These are phyloP conservation scores for Lactarius pseudohatsudake DNA, from an alignment of 768 basidiomycete genomes.

Conservation along the genomic window DNA sequence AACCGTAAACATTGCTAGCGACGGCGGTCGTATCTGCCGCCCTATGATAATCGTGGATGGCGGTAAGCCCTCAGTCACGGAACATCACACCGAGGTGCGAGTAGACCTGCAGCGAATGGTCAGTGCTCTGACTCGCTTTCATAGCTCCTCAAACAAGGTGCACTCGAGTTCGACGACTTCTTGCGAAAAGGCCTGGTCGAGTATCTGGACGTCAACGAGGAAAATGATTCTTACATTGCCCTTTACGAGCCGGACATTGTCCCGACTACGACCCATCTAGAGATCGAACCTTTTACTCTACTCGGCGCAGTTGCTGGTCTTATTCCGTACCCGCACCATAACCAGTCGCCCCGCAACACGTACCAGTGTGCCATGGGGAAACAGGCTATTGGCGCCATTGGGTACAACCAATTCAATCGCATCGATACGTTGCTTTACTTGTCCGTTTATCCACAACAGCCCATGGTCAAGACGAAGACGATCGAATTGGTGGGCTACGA, in stretches of 20 bases:
- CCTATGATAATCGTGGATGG: slow-evolving; percentile 96
- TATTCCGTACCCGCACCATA: slow-evolving; percentile 99
- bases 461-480: slow-evolving; percentile 99
- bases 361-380: slow-evolving; percentile 99
- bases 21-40: slow-evolving; percentile 96
- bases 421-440: slow-evolving; percentile 99
- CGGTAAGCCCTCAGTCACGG: slow-evolving; percentile 68
- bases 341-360: slow-evolving; percentile 98
- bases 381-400: slow-evolving; percentile 98
- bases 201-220: slow-evolving; percentile 98
- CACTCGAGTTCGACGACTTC: slow-evolving; percentile 90
- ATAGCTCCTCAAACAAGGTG: slow-evolving; percentile 77
- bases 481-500: slow-evolving; percentile 98
- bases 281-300: slow-evolving; percentile 98
- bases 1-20: slow-evolving; percentile 93
- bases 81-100: slow-evolving; percentile 76
- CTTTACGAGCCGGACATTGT: slow-evolving; percentile 89
- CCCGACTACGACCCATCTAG: slow-evolving; percentile 85
- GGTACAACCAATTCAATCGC: slow-evolving; percentile 94
- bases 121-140: slow-evolving; percentile 23
- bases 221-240: slow-evolving; percentile 96
- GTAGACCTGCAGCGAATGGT: background rate
- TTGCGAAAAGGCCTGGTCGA: slow-evolving; percentile 89
- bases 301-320: slow-evolving; percentile 97
- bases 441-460: slow-evolving; percentile 96